These are phyloP conservation scores for Biscogniauxia sp. DNA, from an alignment of 2,329 filamentous ascomycete genomes.

Conservation along the genomic window DNA sequence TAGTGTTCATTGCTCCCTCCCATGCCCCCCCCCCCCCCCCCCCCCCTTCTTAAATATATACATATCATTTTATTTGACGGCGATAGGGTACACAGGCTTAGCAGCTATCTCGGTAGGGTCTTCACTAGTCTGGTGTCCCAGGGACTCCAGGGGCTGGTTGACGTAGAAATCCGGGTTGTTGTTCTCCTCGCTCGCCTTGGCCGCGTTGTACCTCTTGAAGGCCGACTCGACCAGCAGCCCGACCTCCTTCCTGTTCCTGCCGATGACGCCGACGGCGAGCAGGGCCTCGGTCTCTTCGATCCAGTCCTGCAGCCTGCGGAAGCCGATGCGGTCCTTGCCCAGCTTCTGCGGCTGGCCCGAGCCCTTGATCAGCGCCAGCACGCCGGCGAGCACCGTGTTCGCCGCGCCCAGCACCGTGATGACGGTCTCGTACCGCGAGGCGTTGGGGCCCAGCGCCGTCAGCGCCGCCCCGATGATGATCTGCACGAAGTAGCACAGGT, in stretches of 20 bases:
- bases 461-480: conserved; percentile 47
- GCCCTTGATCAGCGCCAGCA: conserved; percentile 55
- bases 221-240: conserved; percentile 42
- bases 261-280: conserved; percentile 41
- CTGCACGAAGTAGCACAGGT: conserved; percentile 43
- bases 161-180: conserved; percentile 40
- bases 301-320: conserved; percentile 48
- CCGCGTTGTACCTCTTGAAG: conserved; percentile 43
- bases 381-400: conserved; percentile 62
- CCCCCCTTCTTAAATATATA: background rate
- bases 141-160: conserved; percentile 21
- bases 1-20: too few species aligned
- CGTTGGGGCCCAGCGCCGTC: conserved; percentile 44
- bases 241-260: conserved; percentile 41
- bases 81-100: background rate
- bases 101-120: background rate
- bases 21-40: too few species aligned
- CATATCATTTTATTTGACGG: background rate
- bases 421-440: conserved; percentile 46
- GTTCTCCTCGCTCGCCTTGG: conserved; percentile 40
- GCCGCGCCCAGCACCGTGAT: conserved; percentile 60
- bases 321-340: conserved; percentile 45
- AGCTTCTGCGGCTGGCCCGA: conserved; percentile 48
- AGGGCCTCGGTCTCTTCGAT: conserved; percentile 52
- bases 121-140: conserved; percentile 13